phyloP scores from a whole-genome alignment of 2,329 filamentous ascomycete genomes.

The Akanthomyces lecanii region DNA sequence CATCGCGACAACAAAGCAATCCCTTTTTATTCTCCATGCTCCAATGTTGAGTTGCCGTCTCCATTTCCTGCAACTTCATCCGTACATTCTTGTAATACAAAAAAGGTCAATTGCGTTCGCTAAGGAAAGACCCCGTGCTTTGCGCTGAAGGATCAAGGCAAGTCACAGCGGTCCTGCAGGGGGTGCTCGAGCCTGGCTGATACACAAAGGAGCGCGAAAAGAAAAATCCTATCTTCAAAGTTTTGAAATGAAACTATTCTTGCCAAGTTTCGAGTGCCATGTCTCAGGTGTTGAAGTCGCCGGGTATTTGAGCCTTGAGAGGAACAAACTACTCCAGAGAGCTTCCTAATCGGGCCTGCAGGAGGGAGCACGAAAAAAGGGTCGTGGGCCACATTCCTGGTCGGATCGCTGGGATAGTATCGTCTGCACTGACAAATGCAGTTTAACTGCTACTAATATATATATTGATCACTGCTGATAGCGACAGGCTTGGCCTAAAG shows the following conservation, averaged over 20 bases:
- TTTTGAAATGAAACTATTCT: not conserved
- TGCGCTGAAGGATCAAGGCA: constrained; percentile 10
- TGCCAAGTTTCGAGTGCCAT: not conserved
- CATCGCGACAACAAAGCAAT: not conserved
- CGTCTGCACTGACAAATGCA: not conserved
- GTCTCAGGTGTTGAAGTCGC: not conserved
- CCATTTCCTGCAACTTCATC: not conserved
- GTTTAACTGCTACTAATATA: not conserved
- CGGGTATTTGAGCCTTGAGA: not conserved
- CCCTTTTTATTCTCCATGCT: not conserved
- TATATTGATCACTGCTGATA: not conserved
- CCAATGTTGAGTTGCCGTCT: not conserved
- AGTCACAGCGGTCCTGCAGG: not conserved
- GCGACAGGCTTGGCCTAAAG: not conserved
- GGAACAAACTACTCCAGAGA: not conserved
- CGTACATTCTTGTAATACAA: not conserved
- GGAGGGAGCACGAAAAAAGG: not conserved
- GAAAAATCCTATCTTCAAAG: not conserved
- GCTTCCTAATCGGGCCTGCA: constrained; percentile 7
- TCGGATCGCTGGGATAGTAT: not conserved
- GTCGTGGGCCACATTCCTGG: not conserved
- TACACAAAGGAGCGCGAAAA: constrained; percentile 1
- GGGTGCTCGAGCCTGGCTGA: constrained; percentile 1
- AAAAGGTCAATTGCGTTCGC: not conserved
- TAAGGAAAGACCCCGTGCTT: not conserved